Conservation (phyloP, 345 rosid species). For the Hibiscus tridactylites region DNA sequence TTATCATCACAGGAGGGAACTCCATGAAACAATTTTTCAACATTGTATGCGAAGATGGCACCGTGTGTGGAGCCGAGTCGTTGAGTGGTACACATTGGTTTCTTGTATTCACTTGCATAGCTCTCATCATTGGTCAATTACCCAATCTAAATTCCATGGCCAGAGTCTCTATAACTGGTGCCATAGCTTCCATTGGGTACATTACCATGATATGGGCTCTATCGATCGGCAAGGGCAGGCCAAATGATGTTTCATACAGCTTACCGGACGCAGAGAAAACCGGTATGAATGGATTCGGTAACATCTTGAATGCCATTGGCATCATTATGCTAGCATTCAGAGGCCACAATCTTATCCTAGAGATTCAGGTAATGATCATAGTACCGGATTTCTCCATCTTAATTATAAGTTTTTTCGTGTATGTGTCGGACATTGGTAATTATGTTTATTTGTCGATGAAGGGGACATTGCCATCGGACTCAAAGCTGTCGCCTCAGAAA, state of each 20-base stretch:
- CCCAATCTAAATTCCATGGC: conserved; percentile 45
- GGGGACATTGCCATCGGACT: conserved; percentile 46
- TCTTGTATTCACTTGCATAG: conserved; percentile 36
- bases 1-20: conserved; percentile 38
- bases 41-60: conserved; percentile 9
- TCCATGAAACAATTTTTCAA: conserved; percentile 24
- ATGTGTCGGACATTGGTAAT: background rate
- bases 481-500: conserved; percentile 15
- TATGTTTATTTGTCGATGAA: conserved; percentile 10
- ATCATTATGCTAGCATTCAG: conserved; percentile 36
- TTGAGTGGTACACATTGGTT: conserved; percentile 32
- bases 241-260: conserved; percentile 15
- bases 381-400: background rate
- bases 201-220: conserved; percentile 33
- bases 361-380: conserved; percentile 35
- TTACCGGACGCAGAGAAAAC: conserved; percentile 5
- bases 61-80: conserved; percentile 13
- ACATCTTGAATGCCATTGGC: conserved; percentile 33
- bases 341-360: conserved; percentile 58
- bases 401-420: background rate
- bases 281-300: conserved; percentile 12
- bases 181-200: conserved; percentile 28
- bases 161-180: conserved; percentile 29
- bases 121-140: conserved; percentile 30
- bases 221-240: conserved; percentile 22